Evolutionary conservation across 768 basidiomycete genomes (phyloP), one percentile per base, ranked within the genome.

Genomic region (Boletus reticuloceps): DNA sequence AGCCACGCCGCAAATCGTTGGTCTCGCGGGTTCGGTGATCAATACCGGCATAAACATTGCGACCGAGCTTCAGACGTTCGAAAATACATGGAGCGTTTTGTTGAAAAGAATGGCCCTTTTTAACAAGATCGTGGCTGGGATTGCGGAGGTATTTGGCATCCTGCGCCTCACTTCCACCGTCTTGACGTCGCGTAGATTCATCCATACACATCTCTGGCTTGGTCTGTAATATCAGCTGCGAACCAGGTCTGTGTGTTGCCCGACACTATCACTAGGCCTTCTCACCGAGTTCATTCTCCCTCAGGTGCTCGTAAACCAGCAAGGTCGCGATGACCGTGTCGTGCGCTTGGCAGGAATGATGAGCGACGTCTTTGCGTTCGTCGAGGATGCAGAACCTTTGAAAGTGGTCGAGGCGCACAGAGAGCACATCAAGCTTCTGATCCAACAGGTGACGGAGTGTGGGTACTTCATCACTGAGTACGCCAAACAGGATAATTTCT

Each of bases 381-480:
- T 64, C 0, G 50, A 59, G 27, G 47, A 56, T 19, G 52, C 57
- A 1, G 55, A 46, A 1, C 13, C 54, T 6, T 48, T 63, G 54
- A 63, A 44, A 42, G 37, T 17, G 3, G 37, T 56, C n/a, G 29
- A 54, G 22, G 54, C 52, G 6, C 63, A 65, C 17, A 34, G 6
- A 27, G 36, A 51, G 17, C 29, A 42, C 4, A 42, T 63, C 32
- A 59, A 17, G 39, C 36, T 47, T 45, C 25, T 64, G n/a, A 47
- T 64, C 27, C 64, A 52, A 12, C 64, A 64, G 16, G 54, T 64
- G 39, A 62, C 63, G 25, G 63, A 64, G 45, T 64, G 63, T 37
- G 63, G 63, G 7, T 65, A 65, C 31, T 64, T 64, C 50, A 62
- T 64, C 17, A n/a, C 57, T 2, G 63, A 64, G 42, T 65, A 66